Evolutionary conservation across 495 filamentous ascomycete species (phyloP), one percentile per base, ranked within the genome.

Genomic region (Tetracladium marchalianum): DNA sequence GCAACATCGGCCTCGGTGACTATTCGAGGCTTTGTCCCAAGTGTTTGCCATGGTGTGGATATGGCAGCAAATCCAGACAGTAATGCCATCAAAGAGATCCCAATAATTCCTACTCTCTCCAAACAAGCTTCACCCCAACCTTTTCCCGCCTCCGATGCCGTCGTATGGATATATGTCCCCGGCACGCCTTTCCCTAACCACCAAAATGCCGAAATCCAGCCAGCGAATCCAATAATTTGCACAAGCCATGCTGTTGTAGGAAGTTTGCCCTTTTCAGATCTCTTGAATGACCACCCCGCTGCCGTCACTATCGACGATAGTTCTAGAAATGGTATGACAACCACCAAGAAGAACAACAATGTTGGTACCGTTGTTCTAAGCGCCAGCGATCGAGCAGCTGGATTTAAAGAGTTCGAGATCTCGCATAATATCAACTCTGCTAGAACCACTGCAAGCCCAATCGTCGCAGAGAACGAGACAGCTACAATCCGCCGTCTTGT

Each of bases 1-100:
- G 76, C 62, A 41, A 92, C 66, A 56, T 87, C 82, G 8, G 74
- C 63, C 43, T 90, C 85, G 0, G 77, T 83, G 10, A 87, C 72
- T 11, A 69, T 73, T 40, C 74, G 67, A 41, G 68, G 58, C 41
- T 75, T 75, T 17, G 73, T 74, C 11, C 76, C 75, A 61, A 90
- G 87, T 24, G 73, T 84, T 57, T 89, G 82, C 86, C 86, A 90
- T 19, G 85, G 77, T 8, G 80, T 80, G 38, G 80, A 84, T 33
- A 92, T 80, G 17, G 82, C 83, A 17, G 85, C 86, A 56, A 90
- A 92, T 10, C 86, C 86, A 15, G 85, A 83, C 31, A 92, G 66
- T 16, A 85, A 66, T 8, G 85, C 85, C 86, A 92, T 90, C 31
- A 87, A 65, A 42, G 78, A 82, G 27, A 90, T 84, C 11, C 86